phyloP scores from a whole-genome alignment of 257 asterid genomes.

The Nyctanthes arbortristis region DNA sequence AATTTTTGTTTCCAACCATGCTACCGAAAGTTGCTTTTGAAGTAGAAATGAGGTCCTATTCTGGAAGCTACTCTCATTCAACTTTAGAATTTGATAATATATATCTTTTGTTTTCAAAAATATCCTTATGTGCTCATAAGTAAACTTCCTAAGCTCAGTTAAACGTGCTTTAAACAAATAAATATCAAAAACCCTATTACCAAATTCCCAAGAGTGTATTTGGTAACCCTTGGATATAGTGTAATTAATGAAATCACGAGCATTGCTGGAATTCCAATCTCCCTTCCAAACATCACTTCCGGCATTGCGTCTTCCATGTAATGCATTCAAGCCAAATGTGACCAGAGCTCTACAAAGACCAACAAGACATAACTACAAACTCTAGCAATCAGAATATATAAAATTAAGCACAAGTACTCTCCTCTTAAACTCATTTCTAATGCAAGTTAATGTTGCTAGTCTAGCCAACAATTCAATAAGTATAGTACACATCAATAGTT shows the following conservation, averaged over 20 bases:
- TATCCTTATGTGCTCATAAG: not conserved
- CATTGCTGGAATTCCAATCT: conserved; percentile 75
- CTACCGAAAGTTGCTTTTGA: not conserved
- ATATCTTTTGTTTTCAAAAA: not conserved
- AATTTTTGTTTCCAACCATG: not conserved
- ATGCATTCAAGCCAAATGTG: conserved; percentile 91
- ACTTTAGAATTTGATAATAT: not conserved
- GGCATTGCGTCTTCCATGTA: conserved; percentile 67
- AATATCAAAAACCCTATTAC: conserved; percentile 35
- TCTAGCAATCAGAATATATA: not conserved
- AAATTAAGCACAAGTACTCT: not conserved
- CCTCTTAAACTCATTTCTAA: not conserved
- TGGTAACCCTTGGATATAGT: conserved; percentile 71
- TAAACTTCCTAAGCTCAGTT: not conserved
- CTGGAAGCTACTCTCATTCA: not conserved
- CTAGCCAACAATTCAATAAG: not conserved
- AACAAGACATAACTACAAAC: not conserved
- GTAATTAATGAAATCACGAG: conserved; percentile 69
- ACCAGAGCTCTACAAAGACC: conserved; percentile 59
- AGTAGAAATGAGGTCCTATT: not conserved
- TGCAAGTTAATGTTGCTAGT: not conserved
- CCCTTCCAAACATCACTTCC: conserved; percentile 62
- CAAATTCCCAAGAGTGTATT: conserved; percentile 92
- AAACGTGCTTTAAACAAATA: not conserved
- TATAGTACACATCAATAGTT: not conserved